Base-by-base conservation (phyloP, 2,329 filamentous ascomycete genomes). In the Pseudogymnoascus sp. region DNA sequence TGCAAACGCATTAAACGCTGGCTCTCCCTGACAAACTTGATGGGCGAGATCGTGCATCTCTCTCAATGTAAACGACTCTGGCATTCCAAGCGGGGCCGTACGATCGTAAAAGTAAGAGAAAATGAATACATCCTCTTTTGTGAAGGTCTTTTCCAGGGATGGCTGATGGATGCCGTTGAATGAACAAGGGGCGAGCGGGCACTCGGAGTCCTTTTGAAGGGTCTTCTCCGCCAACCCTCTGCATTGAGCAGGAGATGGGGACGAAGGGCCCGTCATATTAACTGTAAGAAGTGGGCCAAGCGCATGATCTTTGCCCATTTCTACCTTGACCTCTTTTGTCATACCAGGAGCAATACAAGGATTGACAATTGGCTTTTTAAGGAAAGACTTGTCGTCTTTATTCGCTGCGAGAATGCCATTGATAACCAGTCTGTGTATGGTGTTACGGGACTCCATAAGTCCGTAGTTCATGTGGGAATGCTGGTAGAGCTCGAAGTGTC, bases 51-150 rank as follows among this genome's bases (percentile, higher is more conserved):
- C 89, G 71, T 92, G 88, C 71, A 99, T 82, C 79, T 99, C 94
- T 59, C 87, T 84, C 35, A 99, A 79, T 0, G 92, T 97, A 76
- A 97, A 99, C 5, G 89, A 92, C 68, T 96, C 92, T n/a, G 95
- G 94, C 92, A 99, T 97, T 67, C 95, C 95, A 9, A 99, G 85
- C 4, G 92, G 90, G 74, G 90, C 84, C 25, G 90, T 95, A 70
- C 95, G 92, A 79, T 99, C 94, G 78, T 89, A 97, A 78, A 99
- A 99, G 82, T 96, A 99, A 31, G 90, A 96, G 77, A 99, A 93
- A 69, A 97, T 91, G 78, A 93, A 99, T 39, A 97, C 85, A 70
- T 97, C 92, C 76, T 97, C 93, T 65, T 82, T 83, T 27, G 90
- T 80, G 71, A 99, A 99, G 0, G 94, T 99, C 81, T 96, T 96